phyloP scores from a whole-genome alignment of 2,329 filamentous ascomycete genomes.

The Whalleya microplaca region DNA sequence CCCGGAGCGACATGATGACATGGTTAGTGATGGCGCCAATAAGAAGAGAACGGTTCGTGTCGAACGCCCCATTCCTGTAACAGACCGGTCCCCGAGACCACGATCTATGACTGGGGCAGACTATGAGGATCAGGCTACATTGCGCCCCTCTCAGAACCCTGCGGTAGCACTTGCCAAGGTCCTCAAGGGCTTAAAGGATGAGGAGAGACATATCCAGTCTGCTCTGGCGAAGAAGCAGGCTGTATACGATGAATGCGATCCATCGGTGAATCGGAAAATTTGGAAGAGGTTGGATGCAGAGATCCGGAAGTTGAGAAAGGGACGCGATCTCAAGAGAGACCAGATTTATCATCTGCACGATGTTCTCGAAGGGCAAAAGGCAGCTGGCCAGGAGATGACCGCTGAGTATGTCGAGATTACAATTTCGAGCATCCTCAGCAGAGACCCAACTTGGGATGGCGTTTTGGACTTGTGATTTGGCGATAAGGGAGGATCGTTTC shows the following conservation, averaged over 20 bases:
- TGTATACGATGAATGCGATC: slow-evolving; percentile 68
- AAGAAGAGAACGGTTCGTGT: slow-evolving; percentile 65
- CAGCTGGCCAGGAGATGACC: slow-evolving; percentile 63
- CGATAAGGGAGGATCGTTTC: neutral
- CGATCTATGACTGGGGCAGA: slow-evolving; percentile 20
- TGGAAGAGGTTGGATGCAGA: slow-evolving; percentile 63
- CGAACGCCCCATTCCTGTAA: slow-evolving; percentile 67
- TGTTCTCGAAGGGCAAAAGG: slow-evolving; percentile 79
- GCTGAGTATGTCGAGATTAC: slow-evolving; percentile 68
- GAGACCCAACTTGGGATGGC: slow-evolving; percentile 38
- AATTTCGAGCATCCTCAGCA: slow-evolving; percentile 54
- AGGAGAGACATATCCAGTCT: slow-evolving; percentile 75
- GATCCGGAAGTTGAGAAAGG: slow-evolving; percentile 64
- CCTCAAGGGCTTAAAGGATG: slow-evolving; percentile 80
- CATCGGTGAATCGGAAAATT: slow-evolving; percentile 66
- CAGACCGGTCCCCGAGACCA: slow-evolving; percentile 59
- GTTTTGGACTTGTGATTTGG: slow-evolving; percentile 29
- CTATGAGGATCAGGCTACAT: slow-evolving; percentile 59
- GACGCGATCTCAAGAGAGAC: slow-evolving; percentile 73
- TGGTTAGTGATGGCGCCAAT: slow-evolving; percentile 43
- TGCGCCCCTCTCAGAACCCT: slow-evolving; percentile 71
- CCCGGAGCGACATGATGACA: slow-evolving; percentile 39
- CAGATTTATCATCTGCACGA: slow-evolving; percentile 85
- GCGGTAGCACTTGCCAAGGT: slow-evolving; percentile 77
- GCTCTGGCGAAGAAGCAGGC: slow-evolving; percentile 65